Evolutionary conservation across 768 basidiomycete species (phyloP).

Genomic region (Mycena metata): DNA sequence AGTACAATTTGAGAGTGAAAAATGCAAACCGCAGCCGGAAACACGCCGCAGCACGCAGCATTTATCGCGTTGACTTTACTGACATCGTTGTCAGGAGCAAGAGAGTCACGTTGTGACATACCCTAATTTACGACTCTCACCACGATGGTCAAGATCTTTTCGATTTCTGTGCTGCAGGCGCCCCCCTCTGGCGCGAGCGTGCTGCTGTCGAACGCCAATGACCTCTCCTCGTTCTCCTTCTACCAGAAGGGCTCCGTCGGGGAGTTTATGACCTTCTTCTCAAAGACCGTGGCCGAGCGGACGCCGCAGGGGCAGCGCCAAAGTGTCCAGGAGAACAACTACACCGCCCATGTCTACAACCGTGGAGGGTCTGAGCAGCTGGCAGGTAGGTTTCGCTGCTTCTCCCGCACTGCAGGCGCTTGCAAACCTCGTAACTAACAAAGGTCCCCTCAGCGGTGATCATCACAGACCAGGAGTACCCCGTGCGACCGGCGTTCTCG

Average conservation of each 20-base stretch:
- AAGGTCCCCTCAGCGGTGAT: slow-evolving; percentile 74
- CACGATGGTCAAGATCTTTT: slow-evolving; percentile 88
- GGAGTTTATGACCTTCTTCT: slow-evolving; percentile 96
- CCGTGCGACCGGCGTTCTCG: slow-evolving; percentile 96
- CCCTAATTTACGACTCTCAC: background rate
- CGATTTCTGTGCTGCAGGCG: slow-evolving; percentile 79
- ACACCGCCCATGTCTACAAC: slow-evolving; percentile 95
- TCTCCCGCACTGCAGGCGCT: slow-evolving; percentile 18
- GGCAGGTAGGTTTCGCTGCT: slow-evolving; percentile 59
- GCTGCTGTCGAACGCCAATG: slow-evolving; percentile 76
- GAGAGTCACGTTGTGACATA: background rate
- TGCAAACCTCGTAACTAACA: background rate
- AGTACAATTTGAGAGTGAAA: too few relatives aligned
- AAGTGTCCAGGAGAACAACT: slow-evolving; percentile 93
- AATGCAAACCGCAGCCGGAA: background rate
- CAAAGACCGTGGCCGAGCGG: slow-evolving; percentile 91
- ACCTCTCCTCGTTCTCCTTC: slow-evolving; percentile 93
- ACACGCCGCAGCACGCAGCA: background rate
- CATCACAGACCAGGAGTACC: slow-evolving; percentile 96
- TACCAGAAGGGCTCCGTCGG: slow-evolving; percentile 89
- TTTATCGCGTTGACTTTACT: background rate
- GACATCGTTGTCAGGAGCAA: background rate
- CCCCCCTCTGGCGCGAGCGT: slow-evolving; percentile 74
- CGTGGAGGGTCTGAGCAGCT: slow-evolving; percentile 88
- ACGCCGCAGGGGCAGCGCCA: slow-evolving; percentile 91